phyloP scores from a whole-genome alignment of 257 asterid species.

The Solanum lycopersicoides region DNA sequence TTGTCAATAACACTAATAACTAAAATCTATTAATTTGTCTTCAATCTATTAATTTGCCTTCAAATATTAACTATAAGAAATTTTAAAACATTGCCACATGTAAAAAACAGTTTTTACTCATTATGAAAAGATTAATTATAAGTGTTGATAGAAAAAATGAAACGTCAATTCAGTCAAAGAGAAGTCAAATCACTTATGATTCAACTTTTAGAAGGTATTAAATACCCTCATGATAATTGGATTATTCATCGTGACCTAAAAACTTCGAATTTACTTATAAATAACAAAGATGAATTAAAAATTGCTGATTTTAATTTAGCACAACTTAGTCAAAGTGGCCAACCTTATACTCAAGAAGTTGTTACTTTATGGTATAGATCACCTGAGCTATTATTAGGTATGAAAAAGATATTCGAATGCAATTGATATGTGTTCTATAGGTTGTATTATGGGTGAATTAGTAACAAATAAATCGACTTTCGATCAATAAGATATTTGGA shows the following conservation, averaged over 20 bases:
- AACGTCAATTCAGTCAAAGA: constrained; percentile 57
- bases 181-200: constrained; percentile 81
- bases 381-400: constrained; percentile 78
- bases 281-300: constrained; percentile 65
- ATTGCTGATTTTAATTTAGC: constrained; percentile 81
- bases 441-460: constrained; percentile 79
- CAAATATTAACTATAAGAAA: too few species aligned
- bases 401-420: constrained; percentile 61
- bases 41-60: too few species aligned
- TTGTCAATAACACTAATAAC: too few species aligned
- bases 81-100: too few species aligned
- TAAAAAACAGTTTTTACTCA: too few species aligned
- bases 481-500: constrained; percentile 59
- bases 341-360: constrained; percentile 67
- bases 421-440: constrained; percentile 86
- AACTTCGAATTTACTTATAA: constrained; percentile 66
- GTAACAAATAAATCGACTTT: constrained; percentile 54
- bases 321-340: constrained; percentile 31
- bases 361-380: constrained; percentile 95
- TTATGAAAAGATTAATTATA: too few species aligned
- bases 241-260: constrained; percentile 77
- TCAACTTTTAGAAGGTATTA: constrained; percentile 70
- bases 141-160: constrained; percentile 59
- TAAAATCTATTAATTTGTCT: too few species aligned
- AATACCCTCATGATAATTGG: constrained; percentile 78